phyloP scores from a whole-genome alignment of 2,329 filamentous ascomycete species.

The Penicillium sp. region DNA sequence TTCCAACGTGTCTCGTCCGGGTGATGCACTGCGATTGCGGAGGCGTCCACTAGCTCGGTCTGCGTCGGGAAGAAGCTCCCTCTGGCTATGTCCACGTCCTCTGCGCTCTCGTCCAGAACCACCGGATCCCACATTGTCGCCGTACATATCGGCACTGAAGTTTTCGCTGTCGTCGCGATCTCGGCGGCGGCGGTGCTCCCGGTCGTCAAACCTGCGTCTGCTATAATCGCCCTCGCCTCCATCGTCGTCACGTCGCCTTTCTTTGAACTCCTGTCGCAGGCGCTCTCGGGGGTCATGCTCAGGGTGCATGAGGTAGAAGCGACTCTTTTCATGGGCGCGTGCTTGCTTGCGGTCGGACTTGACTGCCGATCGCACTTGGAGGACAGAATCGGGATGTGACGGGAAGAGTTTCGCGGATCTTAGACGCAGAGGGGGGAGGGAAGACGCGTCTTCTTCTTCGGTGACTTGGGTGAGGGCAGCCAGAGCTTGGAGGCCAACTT shows the following conservation, averaged over 20 bases:
- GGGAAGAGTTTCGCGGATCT: slow-evolving; percentile 70
- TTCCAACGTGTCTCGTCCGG: slow-evolving; percentile 54
- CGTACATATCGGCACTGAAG: slow-evolving; percentile 80
- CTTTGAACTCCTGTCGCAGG: slow-evolving; percentile 56
- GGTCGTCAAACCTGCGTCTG: slow-evolving; percentile 62
- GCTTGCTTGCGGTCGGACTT: slow-evolving; percentile 75
- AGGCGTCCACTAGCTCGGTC: slow-evolving; percentile 48
- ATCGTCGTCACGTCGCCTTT: slow-evolving; percentile 45
- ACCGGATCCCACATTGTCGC: slow-evolving; percentile 57
- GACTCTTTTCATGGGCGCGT: slow-evolving; percentile 76
- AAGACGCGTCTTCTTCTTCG: slow-evolving; percentile 42
- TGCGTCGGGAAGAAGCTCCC: slow-evolving; percentile 43
- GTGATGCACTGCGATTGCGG: slow-evolving; percentile 63
- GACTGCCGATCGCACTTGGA: slow-evolving; percentile 75
- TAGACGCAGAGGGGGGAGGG: slow-evolving; percentile 62
- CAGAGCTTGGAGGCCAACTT: slow-evolving; percentile 57
- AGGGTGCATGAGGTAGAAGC: slow-evolving; percentile 90
- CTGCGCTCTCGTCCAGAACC: slow-evolving; percentile 30
- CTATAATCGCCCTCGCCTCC: slow-evolving; percentile 46
- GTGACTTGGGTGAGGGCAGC: slow-evolving; percentile 46
- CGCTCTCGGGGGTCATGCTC: slow-evolving; percentile 81
- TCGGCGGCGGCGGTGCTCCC: slow-evolving; percentile 50
- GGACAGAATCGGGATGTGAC: slow-evolving; percentile 65
- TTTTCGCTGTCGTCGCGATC: slow-evolving; percentile 54
- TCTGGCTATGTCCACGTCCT: slow-evolving; percentile 28